Conservation (phyloP, 805 yeast species). For the Pichia californica region DNA sequence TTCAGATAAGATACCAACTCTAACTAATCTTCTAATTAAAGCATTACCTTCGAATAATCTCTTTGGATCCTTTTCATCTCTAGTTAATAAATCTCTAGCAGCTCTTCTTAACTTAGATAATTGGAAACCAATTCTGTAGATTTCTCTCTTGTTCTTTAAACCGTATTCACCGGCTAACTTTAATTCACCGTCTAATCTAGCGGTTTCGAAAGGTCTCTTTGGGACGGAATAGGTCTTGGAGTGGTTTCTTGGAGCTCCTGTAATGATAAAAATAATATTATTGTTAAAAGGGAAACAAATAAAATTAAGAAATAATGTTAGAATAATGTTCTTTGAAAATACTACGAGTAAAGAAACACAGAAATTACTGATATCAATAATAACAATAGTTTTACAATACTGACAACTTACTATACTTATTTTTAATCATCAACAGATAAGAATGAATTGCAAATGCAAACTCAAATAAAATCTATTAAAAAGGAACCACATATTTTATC, state of each 20-base stretch:
- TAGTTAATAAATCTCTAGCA: conserved; percentile 99
- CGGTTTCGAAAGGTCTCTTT: conserved; percentile 98
- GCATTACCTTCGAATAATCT: conserved; percentile 99
- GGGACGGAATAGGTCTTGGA: conserved; percentile 99
- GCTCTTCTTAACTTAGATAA: conserved; percentile 99
- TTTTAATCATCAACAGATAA: too few relatives aligned
- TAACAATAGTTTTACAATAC: too few relatives aligned
- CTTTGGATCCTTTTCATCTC: conserved; percentile 99
- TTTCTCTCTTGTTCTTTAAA: conserved; percentile 99
- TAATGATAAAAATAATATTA: not conserved
- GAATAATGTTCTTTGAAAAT: too few relatives aligned
- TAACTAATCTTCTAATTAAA: conserved; percentile 98
- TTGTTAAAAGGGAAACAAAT: not conserved
- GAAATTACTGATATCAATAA: too few relatives aligned
- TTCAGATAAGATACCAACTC: conserved; percentile 98
- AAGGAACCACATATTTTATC: too few relatives aligned
- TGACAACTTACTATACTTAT: too few relatives aligned
- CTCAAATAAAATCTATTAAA: too few relatives aligned
- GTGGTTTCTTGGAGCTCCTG: conserved; percentile 98
- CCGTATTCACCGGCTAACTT: conserved; percentile 99
- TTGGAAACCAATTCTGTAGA: conserved; percentile 99
- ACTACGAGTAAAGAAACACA: too few relatives aligned
- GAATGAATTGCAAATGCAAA: too few relatives aligned
- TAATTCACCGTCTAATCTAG: conserved; percentile 99
- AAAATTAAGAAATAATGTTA: not conserved